Evolutionary conservation across 768 basidiomycete genomes (phyloP).

Genomic region (Panus rudis): DNA sequence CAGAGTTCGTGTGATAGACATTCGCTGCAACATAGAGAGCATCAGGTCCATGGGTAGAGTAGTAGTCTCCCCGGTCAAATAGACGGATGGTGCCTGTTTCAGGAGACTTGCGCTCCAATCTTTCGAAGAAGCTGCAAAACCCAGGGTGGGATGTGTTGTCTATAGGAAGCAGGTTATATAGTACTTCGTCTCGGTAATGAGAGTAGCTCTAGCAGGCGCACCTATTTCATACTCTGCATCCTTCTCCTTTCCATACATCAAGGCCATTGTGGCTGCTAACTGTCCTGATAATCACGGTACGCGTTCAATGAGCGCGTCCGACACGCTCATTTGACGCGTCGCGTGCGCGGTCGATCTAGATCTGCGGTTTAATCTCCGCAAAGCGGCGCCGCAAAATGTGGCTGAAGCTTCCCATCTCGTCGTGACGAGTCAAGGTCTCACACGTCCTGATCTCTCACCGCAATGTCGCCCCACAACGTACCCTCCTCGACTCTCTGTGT

Average conservation of each 20-base stretch:
- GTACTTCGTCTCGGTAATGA: not conserved
- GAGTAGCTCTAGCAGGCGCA: slow-evolving; percentile 1
- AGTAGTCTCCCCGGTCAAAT: slow-evolving; percentile 80
- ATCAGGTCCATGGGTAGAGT: slow-evolving; percentile 84
- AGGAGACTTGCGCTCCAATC: slow-evolving; percentile 59
- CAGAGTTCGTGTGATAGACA: slow-evolving; percentile 82
- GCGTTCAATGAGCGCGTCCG: too few species aligned
- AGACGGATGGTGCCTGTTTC: slow-evolving; percentile 79
- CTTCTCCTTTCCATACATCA: slow-evolving; percentile 65
- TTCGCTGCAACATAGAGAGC: slow-evolving; percentile 82
- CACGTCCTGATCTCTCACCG: not conserved
- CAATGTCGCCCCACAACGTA: not conserved
- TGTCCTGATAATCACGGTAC: too few species aligned
- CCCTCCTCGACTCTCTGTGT: not conserved
- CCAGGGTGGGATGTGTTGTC: slow-evolving; percentile 71
- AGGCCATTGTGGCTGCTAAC: slow-evolving; percentile 31
- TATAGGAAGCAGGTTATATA: not conserved
- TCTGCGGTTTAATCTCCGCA: slow-evolving; percentile 4
- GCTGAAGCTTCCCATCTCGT: not conserved
- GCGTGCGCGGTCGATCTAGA: slow-evolving; percentile 4
- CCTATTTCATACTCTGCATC: slow-evolving; percentile 34
- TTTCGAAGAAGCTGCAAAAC: slow-evolving; percentile 66
- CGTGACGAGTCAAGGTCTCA: not conserved
- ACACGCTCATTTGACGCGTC: slow-evolving; percentile 11
- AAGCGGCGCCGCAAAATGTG: slow-evolving; percentile 1